These are phyloP conservation scores for Pseudodiploospora longispora DNA, from an alignment of 2,329 filamentous ascomycete genomes.

Conservation along the genomic window DNA sequence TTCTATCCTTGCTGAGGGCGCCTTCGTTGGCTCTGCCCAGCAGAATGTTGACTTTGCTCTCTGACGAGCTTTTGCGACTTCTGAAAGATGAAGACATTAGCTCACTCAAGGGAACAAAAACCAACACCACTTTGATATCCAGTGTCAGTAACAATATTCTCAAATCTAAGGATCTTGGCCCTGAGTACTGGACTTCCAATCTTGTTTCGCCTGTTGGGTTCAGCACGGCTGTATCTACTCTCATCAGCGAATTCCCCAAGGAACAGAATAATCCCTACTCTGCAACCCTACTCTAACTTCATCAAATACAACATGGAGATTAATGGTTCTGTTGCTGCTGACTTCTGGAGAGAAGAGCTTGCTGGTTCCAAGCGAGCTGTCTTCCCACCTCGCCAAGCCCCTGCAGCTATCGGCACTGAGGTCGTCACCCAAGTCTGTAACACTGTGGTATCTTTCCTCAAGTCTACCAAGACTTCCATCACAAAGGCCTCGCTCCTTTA, in stretches of 20 bases:
- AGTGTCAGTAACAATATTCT: slow-evolving; percentile 5
- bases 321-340: background rate
- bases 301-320: slow-evolving; percentile 9
- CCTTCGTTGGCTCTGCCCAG: slow-evolving; percentile 19
- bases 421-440: no score
- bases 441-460: background rate
- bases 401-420: background rate
- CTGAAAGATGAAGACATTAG: slow-evolving; percentile 1
- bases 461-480: background rate
- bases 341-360: slow-evolving; percentile 6
- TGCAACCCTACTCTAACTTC: slow-evolving; percentile 23
- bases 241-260: slow-evolving; percentile 5
- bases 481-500: slow-evolving; percentile 10
- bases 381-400: slow-evolving; percentile 6
- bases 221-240: slow-evolving; percentile 5
- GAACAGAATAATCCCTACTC: slow-evolving; percentile 14
- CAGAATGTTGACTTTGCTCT: slow-evolving; percentile 18
- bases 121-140: slow-evolving; percentile 2
- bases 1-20: slow-evolving; percentile 19
- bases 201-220: slow-evolving; percentile 11
- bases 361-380: slow-evolving; percentile 3
- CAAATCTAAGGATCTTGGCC: slow-evolving; percentile 1
- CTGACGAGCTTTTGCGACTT: slow-evolving; percentile 2
- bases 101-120: background rate
- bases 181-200: slow-evolving; percentile 7